Evolutionary conservation across 139 green algal species (phyloP), one percentile per base, ranked within the genome.

Genomic region (Tetraselmis chui): DNA sequence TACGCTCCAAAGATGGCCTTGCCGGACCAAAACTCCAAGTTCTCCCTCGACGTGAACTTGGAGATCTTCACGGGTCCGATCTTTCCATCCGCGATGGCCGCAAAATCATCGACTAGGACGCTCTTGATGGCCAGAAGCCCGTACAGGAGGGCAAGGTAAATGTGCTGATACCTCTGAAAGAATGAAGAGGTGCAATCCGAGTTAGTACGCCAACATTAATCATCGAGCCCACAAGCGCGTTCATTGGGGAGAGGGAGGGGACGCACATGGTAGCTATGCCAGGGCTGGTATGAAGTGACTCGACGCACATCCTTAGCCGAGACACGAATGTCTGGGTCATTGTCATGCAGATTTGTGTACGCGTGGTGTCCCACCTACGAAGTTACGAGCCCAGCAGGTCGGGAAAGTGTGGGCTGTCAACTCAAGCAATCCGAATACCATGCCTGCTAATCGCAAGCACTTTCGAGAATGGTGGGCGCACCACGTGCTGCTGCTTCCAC

Each of bases 401-500:
- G n/a, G n/a, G n/a, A n/a, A n/a, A n/a, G n/a, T n/a, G n/a, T n/a
- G n/a, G n/a, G n/a, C n/a, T n/a, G n/a, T n/a, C n/a, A n/a, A n/a
- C n/a, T n/a, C n/a, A n/a, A n/a, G n/a, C n/a, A n/a, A n/a, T n/a
- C n/a, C n/a, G n/a, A n/a, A n/a, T n/a, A n/a, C n/a, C n/a, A n/a
- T n/a, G n/a, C n/a, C n/a, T n/a, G n/a, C n/a, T n/a, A n/a, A n/a
- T n/a, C n/a, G n/a, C n/a, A n/a, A n/a, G n/a, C n/a, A n/a, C n/a
- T n/a, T n/a, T n/a, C n/a, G 11, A 18, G 45, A 67, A 18, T 18
- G 45, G 45, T 5, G 45, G 11, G 45, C 45, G 45, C 45, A 67
- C 88, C n/a, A 95, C 91, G 80, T 95, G 91, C 83, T 94, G 89
- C 88, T 94, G 91, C 84, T 87, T 89, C 91, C 91, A 95, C 87